Base-by-base conservation (phyloP, 169 alveolate species). In the Eimeria necatrix region DNA sequence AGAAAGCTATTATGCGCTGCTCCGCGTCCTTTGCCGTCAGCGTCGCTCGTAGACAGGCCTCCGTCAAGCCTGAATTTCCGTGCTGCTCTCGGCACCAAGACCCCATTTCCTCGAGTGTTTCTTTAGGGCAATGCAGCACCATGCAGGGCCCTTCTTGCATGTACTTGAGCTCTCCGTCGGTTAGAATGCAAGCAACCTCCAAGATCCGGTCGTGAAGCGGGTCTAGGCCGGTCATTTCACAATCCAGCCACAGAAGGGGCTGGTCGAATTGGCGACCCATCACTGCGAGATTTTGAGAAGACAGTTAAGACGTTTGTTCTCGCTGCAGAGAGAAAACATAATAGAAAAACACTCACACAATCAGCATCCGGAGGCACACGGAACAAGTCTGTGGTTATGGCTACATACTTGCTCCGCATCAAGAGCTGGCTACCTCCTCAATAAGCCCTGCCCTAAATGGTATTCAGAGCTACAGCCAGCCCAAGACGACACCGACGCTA, bases 141-240 rank as follows among this genome's bases (percentile, higher is more conserved):
- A 96, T 22, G 64, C 91, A 60, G 46, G 98, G 98, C 20, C 99
- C 98, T 64, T 96, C 95, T 22, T 94, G 86, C 52, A 95, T 71
- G 22, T 74, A 22, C 20, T 89, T 52, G 46, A 96, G 90, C 26
- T 86, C 68, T 14, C 96, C 96, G 93, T 98, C 98, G 14, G 99
- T 97, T 48, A 98, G 95, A 14, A 98, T 91, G n/a, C 97, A 96
- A 16, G 98, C 98, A 32, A 97, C 96, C 95, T 98, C 99, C 41
- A 98, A 78, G 0, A 98, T 96, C 84, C 94, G 73, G 94, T 97
- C 97, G 9, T 80, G 95, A 14, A 68, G 46, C 1, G 96, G 87
- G 51, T 97, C 97, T 3, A 98, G 95, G 2, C 98, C 98, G 49
- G 98, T 98, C 98, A 98, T 97, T 95, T 98, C 99, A 49, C 96